Conservation (phyloP, 2,329 filamentous ascomycete species). For the Exophiala xenobiotica region DNA sequence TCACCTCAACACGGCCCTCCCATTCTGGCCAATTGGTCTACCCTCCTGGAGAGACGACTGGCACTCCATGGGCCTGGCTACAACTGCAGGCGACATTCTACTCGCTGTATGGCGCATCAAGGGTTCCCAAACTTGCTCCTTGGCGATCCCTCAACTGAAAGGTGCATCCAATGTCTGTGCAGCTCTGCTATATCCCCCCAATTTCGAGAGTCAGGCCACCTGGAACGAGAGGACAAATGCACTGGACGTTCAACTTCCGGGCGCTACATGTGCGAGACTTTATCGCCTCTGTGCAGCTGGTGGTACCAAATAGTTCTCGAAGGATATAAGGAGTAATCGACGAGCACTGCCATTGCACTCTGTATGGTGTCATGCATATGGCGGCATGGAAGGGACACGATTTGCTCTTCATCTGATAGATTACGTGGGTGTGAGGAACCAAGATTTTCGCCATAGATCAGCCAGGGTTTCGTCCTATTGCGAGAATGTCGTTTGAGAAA, state of each 20-base stretch:
- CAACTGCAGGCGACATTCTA: slow-evolving; percentile 10
- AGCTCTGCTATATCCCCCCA: slow-evolving; percentile 7
- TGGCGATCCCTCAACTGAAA: not conserved
- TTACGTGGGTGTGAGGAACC: no score
- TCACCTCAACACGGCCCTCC: slow-evolving; percentile 26
- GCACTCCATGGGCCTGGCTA: slow-evolving; percentile 33
- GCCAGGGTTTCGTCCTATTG: no score
- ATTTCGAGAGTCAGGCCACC: not conserved
- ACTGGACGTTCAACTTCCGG: slow-evolving; percentile 6
- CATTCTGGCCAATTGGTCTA: slow-evolving; percentile 39
- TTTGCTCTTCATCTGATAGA: no score
- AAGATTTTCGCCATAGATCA: no score
- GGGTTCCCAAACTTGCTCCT: not conserved
- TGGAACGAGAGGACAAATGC: slow-evolving; percentile 1
- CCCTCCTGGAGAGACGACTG: slow-evolving; percentile 37
- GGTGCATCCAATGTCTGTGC: not conserved
- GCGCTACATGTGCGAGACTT: slow-evolving; percentile 1
- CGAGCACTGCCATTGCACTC: no score
- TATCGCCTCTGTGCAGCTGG: no score
- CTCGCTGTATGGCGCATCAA: slow-evolving; percentile 30
- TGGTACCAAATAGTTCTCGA: no score
- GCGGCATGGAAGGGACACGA: no score
- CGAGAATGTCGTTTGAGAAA: no score
- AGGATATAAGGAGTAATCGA: no score
- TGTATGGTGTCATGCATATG: no score